Conservation (phyloP, 2,329 filamentous ascomycete genomes). For the Leptographium galeiforme region DNA sequence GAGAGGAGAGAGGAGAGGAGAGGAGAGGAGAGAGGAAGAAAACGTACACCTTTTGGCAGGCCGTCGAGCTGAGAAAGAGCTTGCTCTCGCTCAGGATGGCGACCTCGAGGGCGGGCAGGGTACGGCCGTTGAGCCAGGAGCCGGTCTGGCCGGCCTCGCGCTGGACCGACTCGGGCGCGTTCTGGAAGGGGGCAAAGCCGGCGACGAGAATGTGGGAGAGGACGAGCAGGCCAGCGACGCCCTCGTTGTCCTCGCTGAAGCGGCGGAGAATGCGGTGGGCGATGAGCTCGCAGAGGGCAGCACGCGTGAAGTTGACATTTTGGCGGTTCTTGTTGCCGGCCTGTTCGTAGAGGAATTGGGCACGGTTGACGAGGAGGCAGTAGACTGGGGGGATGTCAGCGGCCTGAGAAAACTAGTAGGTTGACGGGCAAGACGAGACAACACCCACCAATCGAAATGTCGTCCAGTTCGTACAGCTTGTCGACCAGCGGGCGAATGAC, state of each 20-base stretch:
- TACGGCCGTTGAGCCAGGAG: conserved; percentile 38
- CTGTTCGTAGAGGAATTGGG: conserved; percentile 68
- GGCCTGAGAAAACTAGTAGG: background rate
- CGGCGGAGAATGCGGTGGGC: conserved; percentile 65
- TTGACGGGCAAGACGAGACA: background rate
- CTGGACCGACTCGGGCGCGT: conserved; percentile 55
- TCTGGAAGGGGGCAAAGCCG: conserved; percentile 76
- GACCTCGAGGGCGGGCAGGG: conserved; percentile 66
- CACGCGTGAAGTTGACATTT: conserved; percentile 67
- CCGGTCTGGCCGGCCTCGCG: conserved; percentile 34
- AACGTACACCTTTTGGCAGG: conserved; percentile 58
- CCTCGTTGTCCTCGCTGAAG: conserved; percentile 65
- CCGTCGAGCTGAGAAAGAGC: conserved; percentile 60
- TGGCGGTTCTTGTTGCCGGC: conserved; percentile 62
- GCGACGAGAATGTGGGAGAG: conserved; percentile 70
- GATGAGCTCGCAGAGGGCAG: conserved; percentile 67
- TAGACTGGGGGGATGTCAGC: conserved; percentile 43
- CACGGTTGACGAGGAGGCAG: conserved; percentile 69
- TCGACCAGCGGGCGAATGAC: conserved; percentile 75
- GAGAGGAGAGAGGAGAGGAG: background rate
- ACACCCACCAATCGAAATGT: conserved; percentile 57
- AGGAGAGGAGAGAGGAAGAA: conserved; percentile 8
- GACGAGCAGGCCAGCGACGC: conserved; percentile 55
- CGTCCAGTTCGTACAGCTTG: conserved; percentile 63
- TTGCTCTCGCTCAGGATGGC: conserved; percentile 76